phyloP scores from a whole-genome alignment of 495 filamentous ascomycete species.

The Podospora comata region DNA sequence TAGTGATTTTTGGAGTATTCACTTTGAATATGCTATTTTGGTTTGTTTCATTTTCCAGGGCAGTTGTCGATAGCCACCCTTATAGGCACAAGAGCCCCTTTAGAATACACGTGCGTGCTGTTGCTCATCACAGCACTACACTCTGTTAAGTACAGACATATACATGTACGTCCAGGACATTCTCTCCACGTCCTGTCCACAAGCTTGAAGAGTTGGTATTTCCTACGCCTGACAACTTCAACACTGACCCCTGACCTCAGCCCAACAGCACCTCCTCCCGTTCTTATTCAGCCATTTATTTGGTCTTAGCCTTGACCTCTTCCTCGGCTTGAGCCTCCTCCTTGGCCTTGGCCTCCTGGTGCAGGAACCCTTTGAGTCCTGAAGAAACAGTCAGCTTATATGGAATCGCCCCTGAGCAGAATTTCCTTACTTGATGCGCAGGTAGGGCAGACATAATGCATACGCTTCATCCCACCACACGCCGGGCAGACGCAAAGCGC shows the following conservation, averaged over 20 bases:
- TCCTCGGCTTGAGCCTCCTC: neutral
- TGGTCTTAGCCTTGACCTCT: constrained; percentile 3
- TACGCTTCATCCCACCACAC: constrained; percentile 82
- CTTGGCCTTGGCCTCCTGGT: constrained; percentile 21
- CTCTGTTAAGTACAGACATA: neutral
- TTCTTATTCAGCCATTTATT: neutral
- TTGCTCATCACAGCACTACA: neutral
- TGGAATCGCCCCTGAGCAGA: neutral
- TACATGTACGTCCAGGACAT: neutral
- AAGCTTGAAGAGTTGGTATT: too few species aligned
- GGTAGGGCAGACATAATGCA: constrained; percentile 80
- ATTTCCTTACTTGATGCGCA: constrained; percentile 53
- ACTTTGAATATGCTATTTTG: neutral
- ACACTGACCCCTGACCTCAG: neutral
- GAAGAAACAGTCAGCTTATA: constrained; percentile 16
- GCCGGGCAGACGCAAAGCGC: constrained; percentile 80
- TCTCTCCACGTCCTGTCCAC: neutral
- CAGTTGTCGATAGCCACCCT: neutral
- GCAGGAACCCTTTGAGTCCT: constrained; percentile 39
- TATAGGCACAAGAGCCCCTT: neutral
- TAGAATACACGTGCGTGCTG: neutral
- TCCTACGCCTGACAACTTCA: neutral
- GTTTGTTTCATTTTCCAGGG: neutral
- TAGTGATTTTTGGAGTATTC: neutral
- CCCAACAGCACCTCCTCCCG: neutral